Conservation (phyloP, 805 yeast species). For the Grigorovia jiainica region DNA sequence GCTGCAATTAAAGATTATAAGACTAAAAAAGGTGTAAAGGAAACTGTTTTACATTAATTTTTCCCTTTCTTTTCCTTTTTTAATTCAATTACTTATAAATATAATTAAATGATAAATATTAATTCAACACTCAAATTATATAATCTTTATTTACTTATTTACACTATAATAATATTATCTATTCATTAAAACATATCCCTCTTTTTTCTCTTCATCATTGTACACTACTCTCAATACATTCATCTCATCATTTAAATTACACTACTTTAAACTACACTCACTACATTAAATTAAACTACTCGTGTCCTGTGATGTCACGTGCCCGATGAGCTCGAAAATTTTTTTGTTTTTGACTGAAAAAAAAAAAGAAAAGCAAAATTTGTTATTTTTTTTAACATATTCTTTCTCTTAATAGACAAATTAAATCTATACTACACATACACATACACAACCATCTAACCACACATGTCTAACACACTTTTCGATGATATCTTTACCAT, state of each 20-base stretch:
- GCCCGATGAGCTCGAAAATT: neutral
- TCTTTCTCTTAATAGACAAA: neutral
- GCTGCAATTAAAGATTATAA: slow-evolving; percentile 93
- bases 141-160: too few species aligned
- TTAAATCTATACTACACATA: neutral
- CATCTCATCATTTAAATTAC: too few species aligned
- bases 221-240: too few species aligned
- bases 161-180: too few species aligned
- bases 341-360: neutral
- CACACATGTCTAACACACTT: slow-evolving; percentile 55
- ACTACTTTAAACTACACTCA: too few species aligned
- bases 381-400: neutral
- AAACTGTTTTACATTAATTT: slow-evolving; percentile 12
- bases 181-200: too few species aligned
- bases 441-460: neutral
- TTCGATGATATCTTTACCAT: slow-evolving; percentile 90
- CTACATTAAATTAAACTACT: too few species aligned
- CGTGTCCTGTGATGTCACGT: neutral
- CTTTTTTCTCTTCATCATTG: too few species aligned
- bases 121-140: too few species aligned
- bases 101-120: too few species aligned
- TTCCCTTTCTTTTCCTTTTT: neutral
- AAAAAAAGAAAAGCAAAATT: neutral
- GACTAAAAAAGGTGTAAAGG: slow-evolving; percentile 49
- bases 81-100: too few species aligned